Conservation (phyloP, 164 flowering plant species). For the Liquidambar formosana region DNA sequence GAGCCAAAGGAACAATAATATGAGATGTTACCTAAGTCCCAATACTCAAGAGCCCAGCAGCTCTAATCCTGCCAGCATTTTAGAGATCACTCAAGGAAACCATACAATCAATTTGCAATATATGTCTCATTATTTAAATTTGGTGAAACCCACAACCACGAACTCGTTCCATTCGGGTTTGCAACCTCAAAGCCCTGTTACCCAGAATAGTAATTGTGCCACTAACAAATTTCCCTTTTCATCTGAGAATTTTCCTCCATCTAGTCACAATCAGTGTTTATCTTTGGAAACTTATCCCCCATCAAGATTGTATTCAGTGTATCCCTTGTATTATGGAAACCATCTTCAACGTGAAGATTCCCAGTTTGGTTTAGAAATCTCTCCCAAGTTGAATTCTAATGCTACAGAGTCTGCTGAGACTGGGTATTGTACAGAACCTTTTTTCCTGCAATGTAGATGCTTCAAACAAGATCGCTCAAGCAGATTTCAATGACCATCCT, state of each 20-base stretch:
- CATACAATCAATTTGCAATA: neutral
- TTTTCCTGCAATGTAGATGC: neutral
- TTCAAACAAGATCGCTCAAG: neutral
- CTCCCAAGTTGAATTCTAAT: neutral
- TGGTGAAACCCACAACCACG: neutral
- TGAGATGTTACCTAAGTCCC: slow-evolving; percentile 30
- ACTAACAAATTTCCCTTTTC: slow-evolving; percentile 5
- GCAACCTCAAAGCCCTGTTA: neutral
- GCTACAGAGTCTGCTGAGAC: slow-evolving; percentile 6
- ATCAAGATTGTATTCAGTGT: slow-evolving; percentile 10
- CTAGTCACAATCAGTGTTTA: neutral
- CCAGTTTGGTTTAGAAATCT: neutral
- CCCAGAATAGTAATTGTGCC: neutral
- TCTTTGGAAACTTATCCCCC: slow-evolving; percentile 1
- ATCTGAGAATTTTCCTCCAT: neutral
- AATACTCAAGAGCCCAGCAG: slow-evolving; percentile 14
- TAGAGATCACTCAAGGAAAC: slow-evolving; percentile 3
- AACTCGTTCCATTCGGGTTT: neutral
- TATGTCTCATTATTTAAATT: slow-evolving; percentile 2
- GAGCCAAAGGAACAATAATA: slow-evolving; percentile 33
- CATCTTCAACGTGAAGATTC: slow-evolving; percentile 5
- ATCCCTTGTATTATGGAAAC: slow-evolving; percentile 26
- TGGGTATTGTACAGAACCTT: neutral
- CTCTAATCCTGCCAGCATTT: neutral
- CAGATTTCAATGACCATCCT: neutral